A percentile compares a stretch with the other conserved stretches of the same genome.
Evolutionary conservation across 352 stramenopile species (phyloP).

Genomic region (Globisporangium carolinianum): DNA sequence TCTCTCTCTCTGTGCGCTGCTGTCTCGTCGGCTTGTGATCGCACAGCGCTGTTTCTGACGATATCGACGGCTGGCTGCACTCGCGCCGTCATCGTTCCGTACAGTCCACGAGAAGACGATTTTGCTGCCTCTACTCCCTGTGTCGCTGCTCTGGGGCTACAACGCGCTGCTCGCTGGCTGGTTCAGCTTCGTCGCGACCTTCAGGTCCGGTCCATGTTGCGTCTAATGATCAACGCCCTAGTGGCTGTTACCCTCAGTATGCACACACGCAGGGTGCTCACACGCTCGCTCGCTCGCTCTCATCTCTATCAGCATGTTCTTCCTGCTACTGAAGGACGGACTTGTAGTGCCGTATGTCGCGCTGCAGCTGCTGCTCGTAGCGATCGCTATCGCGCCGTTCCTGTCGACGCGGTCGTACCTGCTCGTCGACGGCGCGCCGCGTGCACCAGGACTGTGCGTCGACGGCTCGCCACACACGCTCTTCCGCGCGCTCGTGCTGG

Average conservation of each 20-base stretch:
- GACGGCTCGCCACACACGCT: conserved; percentile 27
- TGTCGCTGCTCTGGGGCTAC: conserved; percentile 78
- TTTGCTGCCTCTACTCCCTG: conserved; percentile 88
- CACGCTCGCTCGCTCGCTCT: not conserved
- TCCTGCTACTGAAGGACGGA: conserved; percentile 78
- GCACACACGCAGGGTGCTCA: no score
- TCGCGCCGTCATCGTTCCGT: not conserved
- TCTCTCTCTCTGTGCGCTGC: not conserved
- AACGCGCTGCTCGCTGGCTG: conserved; percentile 56
- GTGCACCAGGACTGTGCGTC: conserved; percentile 30
- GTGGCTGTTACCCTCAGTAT: no score
- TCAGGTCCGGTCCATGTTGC: conserved; percentile 42
- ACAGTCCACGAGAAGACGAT: conserved; percentile 97
- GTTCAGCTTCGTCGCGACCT: conserved; percentile 78
- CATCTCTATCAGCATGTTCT: conserved; percentile 64
- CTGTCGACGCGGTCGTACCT: conserved; percentile 24
- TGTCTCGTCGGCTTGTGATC: no score
- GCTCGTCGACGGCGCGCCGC: conserved; percentile 11
- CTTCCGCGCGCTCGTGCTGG: conserved; percentile 38
- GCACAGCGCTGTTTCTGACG: no score
- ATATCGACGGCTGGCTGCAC: no score
- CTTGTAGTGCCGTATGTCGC: conserved; percentile 67
- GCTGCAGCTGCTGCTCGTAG: conserved; percentile 40
- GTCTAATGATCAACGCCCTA: no score
- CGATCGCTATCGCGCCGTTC: conserved; percentile 40